Evolutionary conservation across 345 rosid species (phyloP).

Genomic region (Odontarrhena argentea): DNA sequence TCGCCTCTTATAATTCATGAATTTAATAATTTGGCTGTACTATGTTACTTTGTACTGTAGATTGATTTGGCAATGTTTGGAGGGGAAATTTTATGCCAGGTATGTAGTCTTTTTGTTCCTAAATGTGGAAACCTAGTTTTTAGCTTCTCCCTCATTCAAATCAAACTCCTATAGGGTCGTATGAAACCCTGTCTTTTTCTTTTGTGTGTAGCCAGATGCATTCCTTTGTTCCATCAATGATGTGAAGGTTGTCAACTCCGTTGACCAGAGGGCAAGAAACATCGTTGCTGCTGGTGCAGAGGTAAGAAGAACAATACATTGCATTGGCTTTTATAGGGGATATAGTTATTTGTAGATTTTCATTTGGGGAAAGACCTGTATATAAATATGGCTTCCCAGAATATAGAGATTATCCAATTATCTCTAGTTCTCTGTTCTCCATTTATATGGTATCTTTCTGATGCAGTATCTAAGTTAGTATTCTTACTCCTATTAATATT

Average conservation of each 20-base stretch:
- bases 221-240: slow-evolving; percentile 93
- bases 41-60: slow-evolving; percentile 52
- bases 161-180: slow-evolving; percentile 24
- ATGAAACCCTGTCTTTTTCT: slow-evolving; percentile 27
- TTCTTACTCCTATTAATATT: neutral
- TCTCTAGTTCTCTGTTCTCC: neutral
- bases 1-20: neutral
- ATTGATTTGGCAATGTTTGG: slow-evolving; percentile 92
- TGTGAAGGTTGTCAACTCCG: slow-evolving; percentile 78
- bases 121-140: neutral
- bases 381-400: neutral
- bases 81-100: slow-evolving; percentile 96
- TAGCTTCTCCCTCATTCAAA: slow-evolving; percentile 9
- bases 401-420: neutral
- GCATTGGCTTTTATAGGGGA: neutral
- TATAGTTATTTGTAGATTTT: neutral
- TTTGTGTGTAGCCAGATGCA: slow-evolving; percentile 97
- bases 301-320: slow-evolving; percentile 46
- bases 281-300: slow-evolving; percentile 63
- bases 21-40: slow-evolving; percentile 10
- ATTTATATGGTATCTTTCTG: neutral
- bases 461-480: slow-evolving; percentile 6
- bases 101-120: slow-evolving; percentile 42
- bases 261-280: slow-evolving; percentile 80
- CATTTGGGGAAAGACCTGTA: neutral